Base-by-base conservation (phyloP, 208 protist genomes). In the Crithidia expoeki region DNA sequence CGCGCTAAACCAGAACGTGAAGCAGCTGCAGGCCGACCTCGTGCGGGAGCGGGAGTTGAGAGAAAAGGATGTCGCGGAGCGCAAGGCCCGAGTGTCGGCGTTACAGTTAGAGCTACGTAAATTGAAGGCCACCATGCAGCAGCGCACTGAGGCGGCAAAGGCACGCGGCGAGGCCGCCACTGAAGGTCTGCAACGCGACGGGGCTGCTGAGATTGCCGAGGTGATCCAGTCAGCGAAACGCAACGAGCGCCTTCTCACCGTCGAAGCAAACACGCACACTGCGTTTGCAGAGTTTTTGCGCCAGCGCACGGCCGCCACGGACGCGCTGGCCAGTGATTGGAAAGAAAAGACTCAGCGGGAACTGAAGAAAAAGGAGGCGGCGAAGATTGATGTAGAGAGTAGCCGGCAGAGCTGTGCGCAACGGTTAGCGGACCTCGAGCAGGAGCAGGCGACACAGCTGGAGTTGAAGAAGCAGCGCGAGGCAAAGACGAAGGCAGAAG, bases 1-100 rank as follows among this genome's bases (percentile, higher is more conserved):
- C 33, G 94, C 95, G 59, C 73, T 95, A 25, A 97, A 97, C 73
- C 88, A 94, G 57, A 97, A 97, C 66, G 94, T 97, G 55, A 97
- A 97, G 74, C 90, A 95, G 76, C 84, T 97, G 17, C 92, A 95
- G 74, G 82, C 81, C 32, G 92, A 97, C 61, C 77, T 97, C 9
- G 76, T 86, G 44, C 73, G 75, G 7, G 90, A 96, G 78, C 84
- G 86, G 30, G 67, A 75, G 23, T 52, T 88, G 30, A 92, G 89
- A 66, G 91, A 97, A 66, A 81, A 85, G 74, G 91, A 97, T 51
- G 59, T 97, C 14, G 71, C 75, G 11, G 87, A 95, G 60, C 86
- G 92, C 12, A 84, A 76, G 3, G 66, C 78, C 27, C 79, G 69
- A n/a, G 66, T 97, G 33, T 61, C 74, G 21, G 74, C 81, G 60